These are phyloP conservation scores for Alternaria angustiovoidea DNA, from an alignment of 2,329 filamentous ascomycete genomes.

Conservation along the genomic window DNA sequence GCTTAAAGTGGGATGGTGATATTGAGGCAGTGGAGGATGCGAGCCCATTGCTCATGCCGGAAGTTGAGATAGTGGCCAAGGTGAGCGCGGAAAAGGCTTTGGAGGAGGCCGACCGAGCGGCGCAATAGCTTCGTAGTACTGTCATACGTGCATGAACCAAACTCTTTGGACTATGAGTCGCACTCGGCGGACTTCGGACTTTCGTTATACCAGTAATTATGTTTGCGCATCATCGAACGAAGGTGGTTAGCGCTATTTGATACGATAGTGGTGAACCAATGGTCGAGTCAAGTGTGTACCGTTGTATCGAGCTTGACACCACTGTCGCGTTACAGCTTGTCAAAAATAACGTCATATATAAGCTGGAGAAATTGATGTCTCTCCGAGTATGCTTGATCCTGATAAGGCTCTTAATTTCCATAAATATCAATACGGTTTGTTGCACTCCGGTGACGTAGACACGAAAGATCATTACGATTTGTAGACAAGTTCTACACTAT, in stretches of 20 bases:
- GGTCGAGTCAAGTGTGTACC: background rate
- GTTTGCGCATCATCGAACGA: background rate
- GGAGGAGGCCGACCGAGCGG: background rate
- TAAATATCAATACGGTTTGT: background rate
- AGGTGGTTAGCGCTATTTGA: background rate
- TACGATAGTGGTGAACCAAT: background rate
- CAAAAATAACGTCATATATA: background rate
- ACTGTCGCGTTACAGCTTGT: background rate
- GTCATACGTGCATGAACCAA: background rate
- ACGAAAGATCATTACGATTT: background rate
- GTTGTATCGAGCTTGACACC: background rate
- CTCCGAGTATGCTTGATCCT: background rate
- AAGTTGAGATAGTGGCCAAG: conserved; percentile 2
- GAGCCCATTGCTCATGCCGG: background rate
- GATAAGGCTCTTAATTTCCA: background rate
- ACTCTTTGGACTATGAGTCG: background rate
- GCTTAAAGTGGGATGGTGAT: background rate
- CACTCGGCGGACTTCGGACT: background rate
- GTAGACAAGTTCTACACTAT: background rate
- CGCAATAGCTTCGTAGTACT: background rate
- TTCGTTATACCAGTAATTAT: background rate
- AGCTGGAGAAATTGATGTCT: background rate
- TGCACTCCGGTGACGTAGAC: background rate
- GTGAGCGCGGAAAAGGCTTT: background rate
- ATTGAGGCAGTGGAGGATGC: background rate